Conservation (phyloP, 2,329 filamentous ascomycete genomes). For the Penicillium sp. region DNA sequence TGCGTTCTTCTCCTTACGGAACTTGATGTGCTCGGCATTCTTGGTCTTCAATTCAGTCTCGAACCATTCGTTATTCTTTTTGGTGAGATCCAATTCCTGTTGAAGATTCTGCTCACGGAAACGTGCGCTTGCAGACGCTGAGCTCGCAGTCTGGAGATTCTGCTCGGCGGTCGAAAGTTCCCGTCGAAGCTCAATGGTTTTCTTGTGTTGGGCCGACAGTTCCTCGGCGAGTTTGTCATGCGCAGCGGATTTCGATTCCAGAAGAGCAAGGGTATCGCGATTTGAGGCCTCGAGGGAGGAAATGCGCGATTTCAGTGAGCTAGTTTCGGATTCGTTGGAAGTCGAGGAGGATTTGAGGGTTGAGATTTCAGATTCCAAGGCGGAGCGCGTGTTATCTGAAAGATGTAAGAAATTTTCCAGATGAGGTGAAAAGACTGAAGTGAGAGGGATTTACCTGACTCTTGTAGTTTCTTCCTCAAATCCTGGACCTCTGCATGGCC, state of each 20-base stretch:
- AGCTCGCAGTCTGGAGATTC: slow-evolving; percentile 72
- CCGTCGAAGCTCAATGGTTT: slow-evolving; percentile 74
- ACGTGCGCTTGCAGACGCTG: slow-evolving; percentile 71
- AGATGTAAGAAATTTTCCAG: slow-evolving; percentile 15
- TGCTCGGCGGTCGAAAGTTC: slow-evolving; percentile 79
- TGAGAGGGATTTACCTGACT: slow-evolving; percentile 57
- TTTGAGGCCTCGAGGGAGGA: slow-evolving; percentile 84
- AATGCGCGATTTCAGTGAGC: slow-evolving; percentile 74
- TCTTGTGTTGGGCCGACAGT: slow-evolving; percentile 80
- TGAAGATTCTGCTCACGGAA: slow-evolving; percentile 86
- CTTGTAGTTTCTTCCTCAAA: slow-evolving; percentile 70
- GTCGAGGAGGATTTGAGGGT: slow-evolving; percentile 67
- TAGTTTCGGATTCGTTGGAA: slow-evolving; percentile 60
- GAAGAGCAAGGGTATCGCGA: slow-evolving; percentile 77
- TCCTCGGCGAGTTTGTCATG: slow-evolving; percentile 83
- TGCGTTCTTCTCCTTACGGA: slow-evolving; percentile 88
- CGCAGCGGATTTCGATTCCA: slow-evolving; percentile 82
- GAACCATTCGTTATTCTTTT: slow-evolving; percentile 88
- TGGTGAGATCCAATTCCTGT: slow-evolving; percentile 82
- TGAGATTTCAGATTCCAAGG: slow-evolving; percentile 76
- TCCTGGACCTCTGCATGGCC: slow-evolving; percentile 77
- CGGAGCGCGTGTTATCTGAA: slow-evolving; percentile 67
- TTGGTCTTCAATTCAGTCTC: slow-evolving; percentile 89
- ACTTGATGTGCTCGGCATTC: slow-evolving; percentile 76
- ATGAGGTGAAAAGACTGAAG: background rate